phyloP scores from a whole-genome alignment of 768 basidiomycete genomes.

The Lyophyllum semitale region DNA sequence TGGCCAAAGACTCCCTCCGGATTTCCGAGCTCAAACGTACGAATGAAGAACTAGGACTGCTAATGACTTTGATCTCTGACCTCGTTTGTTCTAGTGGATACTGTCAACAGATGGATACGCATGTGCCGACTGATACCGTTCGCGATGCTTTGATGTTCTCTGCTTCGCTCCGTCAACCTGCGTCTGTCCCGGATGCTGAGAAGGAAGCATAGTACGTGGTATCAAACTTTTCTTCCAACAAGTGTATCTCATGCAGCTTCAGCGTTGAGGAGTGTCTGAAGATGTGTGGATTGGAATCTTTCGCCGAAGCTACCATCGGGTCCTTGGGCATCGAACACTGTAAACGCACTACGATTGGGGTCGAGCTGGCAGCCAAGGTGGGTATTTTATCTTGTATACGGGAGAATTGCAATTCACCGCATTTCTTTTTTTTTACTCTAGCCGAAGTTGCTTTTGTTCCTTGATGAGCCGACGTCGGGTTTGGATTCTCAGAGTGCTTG shows the following conservation, averaged over 20 bases:
- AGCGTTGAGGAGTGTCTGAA: constrained; percentile 48
- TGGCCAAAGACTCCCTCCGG: constrained; percentile 48
- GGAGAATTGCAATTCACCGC: not conserved
- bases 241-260: not conserved
- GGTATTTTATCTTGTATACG: constrained; percentile 18
- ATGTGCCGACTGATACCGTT: constrained; percentile 74
- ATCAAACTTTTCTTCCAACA: not conserved
- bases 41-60: too few species aligned
- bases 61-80: not conserved
- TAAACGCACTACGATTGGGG: constrained; percentile 84
- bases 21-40: constrained; percentile 66
- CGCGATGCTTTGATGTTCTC: constrained; percentile 82
- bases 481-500: constrained; percentile 87
- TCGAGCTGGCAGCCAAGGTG: constrained; percentile 86
- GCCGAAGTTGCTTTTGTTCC: constrained; percentile 80
- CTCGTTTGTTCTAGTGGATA: constrained; percentile 70
- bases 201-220: constrained; percentile 75
- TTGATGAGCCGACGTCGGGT: constrained; percentile 90
- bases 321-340: constrained; percentile 68
- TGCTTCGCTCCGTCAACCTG: constrained; percentile 76
- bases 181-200: constrained; percentile 60
- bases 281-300: constrained; percentile 65
- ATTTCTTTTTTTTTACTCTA: constrained; percentile 23
- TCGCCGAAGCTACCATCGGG: constrained; percentile 68
- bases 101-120: constrained; percentile 85